Base-by-base conservation (phyloP, 1,139 yeast species). In the Magnusiomyces suaveolens region DNA sequence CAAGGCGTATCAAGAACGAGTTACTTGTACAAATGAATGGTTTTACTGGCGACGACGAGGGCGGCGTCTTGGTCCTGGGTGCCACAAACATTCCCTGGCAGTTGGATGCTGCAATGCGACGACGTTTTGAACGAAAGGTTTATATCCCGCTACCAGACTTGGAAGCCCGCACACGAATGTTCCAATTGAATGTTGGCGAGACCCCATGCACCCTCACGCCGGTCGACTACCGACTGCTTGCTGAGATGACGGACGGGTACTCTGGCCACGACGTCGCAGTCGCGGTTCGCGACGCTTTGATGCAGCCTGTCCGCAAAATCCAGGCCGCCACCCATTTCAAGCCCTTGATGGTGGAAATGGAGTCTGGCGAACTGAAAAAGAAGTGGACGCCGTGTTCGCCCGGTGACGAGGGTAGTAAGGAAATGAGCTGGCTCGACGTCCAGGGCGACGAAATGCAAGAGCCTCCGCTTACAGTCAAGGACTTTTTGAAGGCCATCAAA, bases 21-120 rank as follows among this genome's bases (percentile, higher is more conserved):
- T 75, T 94, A 55, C 77, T 94, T 64, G 97, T 94, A 8, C 98
- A 94, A 69, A 94, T 94, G 98, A 92, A 92, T 69, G 99, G 98
- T 63, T 98, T 94, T 4, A 49, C 51, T 2, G 98, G 98, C 16
- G 90, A 88, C 67, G 98, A 94, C 68, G 75, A 96, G 1, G 78
- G 79, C 52, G 98, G 99, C 8, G 97, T 94, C 1, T 75, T 94
- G 47, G 98, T 94, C 0, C 75, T 94, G 52, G 99, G 98, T 26
- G 99, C 99, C 1, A 94, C 99, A 3, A 94, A 94, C 69, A 92
- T 94, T 57, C 98, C 98, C 21, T 94, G 98, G 98, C 97, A 92
- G 72, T 76, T 94, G 61, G 99, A 94, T 70, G 90, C 97, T 48
- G 99, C 98, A 4, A 88, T 94, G 53, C 81, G 98, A 69, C 83